Evolutionary conservation across 2,329 filamentous ascomycete genomes (phyloP).

Genomic region (Claviceps pusilla): DNA sequence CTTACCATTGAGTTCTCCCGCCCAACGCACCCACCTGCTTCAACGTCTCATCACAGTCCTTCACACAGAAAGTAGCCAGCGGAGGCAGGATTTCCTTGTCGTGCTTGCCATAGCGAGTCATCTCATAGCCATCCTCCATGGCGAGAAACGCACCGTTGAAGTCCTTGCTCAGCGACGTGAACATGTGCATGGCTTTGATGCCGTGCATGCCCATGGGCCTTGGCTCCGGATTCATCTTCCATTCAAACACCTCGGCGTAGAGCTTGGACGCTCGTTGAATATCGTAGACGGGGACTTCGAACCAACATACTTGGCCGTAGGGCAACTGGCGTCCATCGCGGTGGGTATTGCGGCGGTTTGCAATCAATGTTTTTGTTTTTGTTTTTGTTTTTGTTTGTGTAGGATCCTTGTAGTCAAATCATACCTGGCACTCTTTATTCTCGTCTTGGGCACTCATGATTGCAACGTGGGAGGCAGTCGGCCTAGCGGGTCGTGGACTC

Average conservation of each 20-base stretch:
- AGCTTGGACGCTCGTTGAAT: slow-evolving; percentile 21
- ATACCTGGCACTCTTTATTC: not conserved
- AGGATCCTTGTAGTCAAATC: not conserved
- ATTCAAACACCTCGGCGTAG: slow-evolving; percentile 21
- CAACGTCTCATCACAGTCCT: slow-evolving; percentile 18
- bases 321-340: not conserved
- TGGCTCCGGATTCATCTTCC: slow-evolving; percentile 14
- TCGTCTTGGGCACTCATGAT: not conserved
- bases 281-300: slow-evolving; percentile 23
- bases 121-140: slow-evolving; percentile 16
- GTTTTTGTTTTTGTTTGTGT: too few species aligned
- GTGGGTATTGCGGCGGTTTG: not conserved
- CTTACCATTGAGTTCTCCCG: slow-evolving; percentile 22
- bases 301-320: slow-evolving; percentile 23
- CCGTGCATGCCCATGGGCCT: slow-evolving; percentile 8
- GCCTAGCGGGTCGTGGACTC: not conserved
- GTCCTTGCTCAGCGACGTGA: slow-evolving; percentile 15
- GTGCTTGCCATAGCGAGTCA: slow-evolving; percentile 13
- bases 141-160: slow-evolving; percentile 21
- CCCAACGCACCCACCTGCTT: slow-evolving; percentile 15
- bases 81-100: slow-evolving; percentile 14
- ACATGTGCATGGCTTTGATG: slow-evolving; percentile 19
- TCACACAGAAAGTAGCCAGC: slow-evolving; percentile 20
- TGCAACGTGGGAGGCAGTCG: not conserved
- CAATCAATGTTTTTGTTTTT: too few species aligned